phyloP scores from a whole-genome alignment of 192 early-diverging fungal species.

The Coemansia sp. region DNA sequence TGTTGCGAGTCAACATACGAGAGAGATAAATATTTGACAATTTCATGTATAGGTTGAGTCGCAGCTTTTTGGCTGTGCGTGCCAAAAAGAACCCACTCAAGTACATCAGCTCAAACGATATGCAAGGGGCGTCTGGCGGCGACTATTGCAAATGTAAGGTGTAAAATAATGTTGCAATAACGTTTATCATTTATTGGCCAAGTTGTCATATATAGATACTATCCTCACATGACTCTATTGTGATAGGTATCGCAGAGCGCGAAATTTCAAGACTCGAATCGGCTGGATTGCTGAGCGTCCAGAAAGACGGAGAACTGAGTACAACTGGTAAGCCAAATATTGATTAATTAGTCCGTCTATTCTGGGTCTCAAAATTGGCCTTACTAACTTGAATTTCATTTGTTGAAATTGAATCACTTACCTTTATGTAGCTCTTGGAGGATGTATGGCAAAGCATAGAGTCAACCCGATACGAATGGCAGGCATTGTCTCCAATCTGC shows the following conservation, averaged over 20 bases:
- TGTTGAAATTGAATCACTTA: not conserved
- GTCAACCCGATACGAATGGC: constrained; percentile 41
- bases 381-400: not conserved
- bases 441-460: constrained; percentile 33
- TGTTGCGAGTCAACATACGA: too few species aligned
- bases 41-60: constrained; percentile 43
- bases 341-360: not conserved
- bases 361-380: not conserved
- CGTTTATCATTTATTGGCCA: not conserved
- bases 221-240: not conserved
- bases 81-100: constrained; percentile 14
- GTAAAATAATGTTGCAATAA: not conserved
- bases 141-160: constrained; percentile 20
- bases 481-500: constrained; percentile 11
- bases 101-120: constrained; percentile 16
- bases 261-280: constrained; percentile 5
- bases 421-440: constrained; percentile 26
- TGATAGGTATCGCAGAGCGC: constrained; percentile 8
- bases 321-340: constrained; percentile 3
- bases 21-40: not conserved
- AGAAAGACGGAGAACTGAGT: not conserved
- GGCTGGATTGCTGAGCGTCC: constrained; percentile 2
- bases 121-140: not conserved
- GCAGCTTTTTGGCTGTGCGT: constrained; percentile 31
- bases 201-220: not conserved